These are phyloP conservation scores for Moelleriella libera DNA, from an alignment of 2,329 filamentous ascomycete species.

Conservation along the genomic window DNA sequence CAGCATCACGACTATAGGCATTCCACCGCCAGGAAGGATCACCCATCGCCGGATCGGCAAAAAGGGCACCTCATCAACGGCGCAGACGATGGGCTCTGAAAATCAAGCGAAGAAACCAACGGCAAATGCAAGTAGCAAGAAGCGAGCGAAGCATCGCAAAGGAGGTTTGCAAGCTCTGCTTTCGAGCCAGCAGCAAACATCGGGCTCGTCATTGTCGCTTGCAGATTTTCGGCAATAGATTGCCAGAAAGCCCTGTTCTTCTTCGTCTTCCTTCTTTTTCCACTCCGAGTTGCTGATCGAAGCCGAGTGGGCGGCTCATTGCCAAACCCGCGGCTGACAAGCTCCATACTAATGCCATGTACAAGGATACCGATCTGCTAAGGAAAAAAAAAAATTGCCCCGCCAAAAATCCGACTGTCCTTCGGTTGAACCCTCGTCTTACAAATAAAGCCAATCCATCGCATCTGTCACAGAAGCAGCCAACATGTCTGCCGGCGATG, in stretches of 20 bases:
- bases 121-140: conserved; percentile 46
- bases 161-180: conserved; percentile 52
- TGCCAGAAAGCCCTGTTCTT: too few relatives aligned
- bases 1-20: conserved; percentile 23
- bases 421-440: too few relatives aligned
- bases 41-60: conserved; percentile 10
- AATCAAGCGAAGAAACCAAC: conserved; percentile 15
- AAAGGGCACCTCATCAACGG: conserved; percentile 3
- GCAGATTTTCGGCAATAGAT: conserved; percentile 26
- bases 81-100: conserved; percentile 8
- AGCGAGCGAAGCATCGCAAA: conserved; percentile 50
- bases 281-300: too few relatives aligned
- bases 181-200: conserved; percentile 32
- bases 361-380: too few relatives aligned
- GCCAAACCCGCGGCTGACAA: too few relatives aligned
- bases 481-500: conserved; percentile 27
- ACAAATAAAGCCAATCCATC: too few relatives aligned
- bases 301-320: too few relatives aligned
- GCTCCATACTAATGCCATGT: too few relatives aligned
- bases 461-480: neutral
- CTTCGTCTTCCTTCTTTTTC: too few relatives aligned
- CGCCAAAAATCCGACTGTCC: too few relatives aligned
- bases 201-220: conserved; percentile 32
- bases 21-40: conserved; percentile 22
- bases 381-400: too few relatives aligned